A percentile compares a stretch with the other conserved stretches of the same genome.
Evolutionary conservation across 371 early-diverging fungal species (phyloP).

Genomic region (Mucor saturninus): DNA sequence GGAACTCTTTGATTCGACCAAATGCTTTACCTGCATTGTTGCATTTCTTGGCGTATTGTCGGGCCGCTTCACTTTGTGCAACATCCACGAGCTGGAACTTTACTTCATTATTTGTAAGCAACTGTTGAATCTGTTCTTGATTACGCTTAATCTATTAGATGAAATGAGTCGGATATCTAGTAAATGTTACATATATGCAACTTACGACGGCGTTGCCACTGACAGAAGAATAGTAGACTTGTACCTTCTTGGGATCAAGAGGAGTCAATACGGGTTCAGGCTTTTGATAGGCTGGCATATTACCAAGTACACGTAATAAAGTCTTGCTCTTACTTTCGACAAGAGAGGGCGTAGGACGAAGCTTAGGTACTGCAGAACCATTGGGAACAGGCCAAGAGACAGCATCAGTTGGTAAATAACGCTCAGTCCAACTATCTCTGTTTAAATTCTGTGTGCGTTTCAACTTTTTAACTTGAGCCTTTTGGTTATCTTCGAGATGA

Average conservation of each 20-base stretch:
- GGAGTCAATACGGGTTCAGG: constrained; percentile 43
- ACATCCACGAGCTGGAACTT: constrained; percentile 50
- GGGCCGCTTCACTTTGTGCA: constrained; percentile 47
- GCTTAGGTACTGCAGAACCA: constrained; percentile 9
- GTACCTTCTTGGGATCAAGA: constrained; percentile 46
- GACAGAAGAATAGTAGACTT: constrained; percentile 49
- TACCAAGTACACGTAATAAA: constrained; percentile 27
- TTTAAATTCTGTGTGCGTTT: constrained; percentile 31
- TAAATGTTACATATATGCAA: no score
- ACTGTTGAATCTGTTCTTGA: constrained; percentile 50
- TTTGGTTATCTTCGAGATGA: constrained; percentile 41
- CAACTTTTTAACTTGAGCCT: constrained; percentile 37
- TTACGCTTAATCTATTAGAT: constrained; percentile 44
- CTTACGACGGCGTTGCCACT: constrained; percentile 47
- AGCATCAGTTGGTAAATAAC: constrained; percentile 47
- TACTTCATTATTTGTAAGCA: constrained; percentile 35
- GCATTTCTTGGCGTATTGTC: constrained; percentile 44
- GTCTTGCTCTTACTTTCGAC: constrained; percentile 37
- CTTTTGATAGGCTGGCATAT: constrained; percentile 27
- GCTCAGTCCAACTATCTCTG: constrained; percentile 35
- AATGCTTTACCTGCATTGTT: constrained; percentile 38
- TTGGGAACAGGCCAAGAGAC: constrained; percentile 49
- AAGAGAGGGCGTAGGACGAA: constrained; percentile 27
- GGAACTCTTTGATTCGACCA: constrained; percentile 43
- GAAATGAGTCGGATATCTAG: no score